Conservation (phyloP, 306 rosid genomes). For the Cyclanthera cordifolia region DNA sequence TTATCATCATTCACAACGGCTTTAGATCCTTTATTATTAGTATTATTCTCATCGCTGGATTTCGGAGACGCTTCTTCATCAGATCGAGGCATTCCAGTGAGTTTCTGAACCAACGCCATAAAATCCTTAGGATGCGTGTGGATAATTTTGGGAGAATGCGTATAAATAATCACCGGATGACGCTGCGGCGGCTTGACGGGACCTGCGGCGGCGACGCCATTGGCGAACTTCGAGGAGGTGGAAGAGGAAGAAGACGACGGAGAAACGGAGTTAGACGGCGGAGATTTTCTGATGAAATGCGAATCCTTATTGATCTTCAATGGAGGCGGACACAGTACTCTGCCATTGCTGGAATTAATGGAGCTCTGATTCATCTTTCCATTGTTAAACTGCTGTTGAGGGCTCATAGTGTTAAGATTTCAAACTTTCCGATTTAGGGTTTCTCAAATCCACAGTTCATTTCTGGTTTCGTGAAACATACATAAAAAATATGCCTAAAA, state of each 20-base stretch:
- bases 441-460: background rate
- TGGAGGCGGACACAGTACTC: constrained; percentile 31
- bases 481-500: background rate
- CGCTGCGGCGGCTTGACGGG: constrained; percentile 34
- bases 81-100: constrained; percentile 43
- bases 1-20: constrained; percentile 33
- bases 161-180: constrained; percentile 64
- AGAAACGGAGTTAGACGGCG: constrained; percentile 22
- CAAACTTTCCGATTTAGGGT: background rate
- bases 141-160: constrained; percentile 67
- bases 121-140: constrained; percentile 60
- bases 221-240: constrained; percentile 2
- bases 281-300: constrained; percentile 40
- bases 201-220: background rate
- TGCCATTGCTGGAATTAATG: background rate
- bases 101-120: constrained; percentile 68
- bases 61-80: constrained; percentile 15
- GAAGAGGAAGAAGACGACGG: constrained; percentile 25
- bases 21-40: background rate
- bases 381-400: background rate
- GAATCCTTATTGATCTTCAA: constrained; percentile 54
- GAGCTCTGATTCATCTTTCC: background rate
- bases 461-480: background rate
- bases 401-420: constrained; percentile 7
- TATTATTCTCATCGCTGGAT: background rate